Evolutionary conservation across 73 alveolate genomes (phyloP), one percentile per base, ranked within the genome.

Genomic region (Paramecium sonneborni): DNA sequence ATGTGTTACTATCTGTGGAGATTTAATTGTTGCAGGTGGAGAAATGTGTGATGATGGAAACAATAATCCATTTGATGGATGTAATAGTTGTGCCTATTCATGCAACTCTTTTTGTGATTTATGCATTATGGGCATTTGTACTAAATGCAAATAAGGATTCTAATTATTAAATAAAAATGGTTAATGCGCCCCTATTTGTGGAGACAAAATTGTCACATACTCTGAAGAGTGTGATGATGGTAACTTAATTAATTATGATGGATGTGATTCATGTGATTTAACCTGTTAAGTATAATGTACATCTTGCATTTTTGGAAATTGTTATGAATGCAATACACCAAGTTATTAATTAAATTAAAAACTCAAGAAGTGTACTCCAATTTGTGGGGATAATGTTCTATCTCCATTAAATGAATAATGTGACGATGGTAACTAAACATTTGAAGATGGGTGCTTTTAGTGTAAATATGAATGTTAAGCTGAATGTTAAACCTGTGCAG

Each of bases 321-420:
- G 84, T 8, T 67, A 67, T 67, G 84, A 67, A 32, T 67, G 84
- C 26, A 67, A 67, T 24, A 67, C 84, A 0, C 84, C 84, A 21
- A 44, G 84, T 14, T 84, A 43, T 76, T 10, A 84, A 52, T 26
- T 28, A 74, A 20, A 52, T 84, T 14, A 8, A 28, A 34, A 37
- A n/a, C 43, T 24, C 12, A 9, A 52, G 20, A 37, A 14, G 18
- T 85, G 92, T 11, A 48, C 10, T 56, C 58, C 95, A 0, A 44
- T 90, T 1, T 92, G 95, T 86, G 95, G 95, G 0, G 92, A 92
- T 57, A 34, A 26, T 30, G 3, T 62, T 12, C 12, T 62, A 12
- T 7, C 23, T 12, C 26, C 84, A 6, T 0, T 30, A 26, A 30
- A 14, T 10, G 86, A 72, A 20, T 23, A 35, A 18, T 72, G 86